Percentiles rank a stretch among this genome's conserved stretches.
phyloP scores from a whole-genome alignment of 2,329 filamentous ascomycete genomes.

The Apiospora arundinis region DNA sequence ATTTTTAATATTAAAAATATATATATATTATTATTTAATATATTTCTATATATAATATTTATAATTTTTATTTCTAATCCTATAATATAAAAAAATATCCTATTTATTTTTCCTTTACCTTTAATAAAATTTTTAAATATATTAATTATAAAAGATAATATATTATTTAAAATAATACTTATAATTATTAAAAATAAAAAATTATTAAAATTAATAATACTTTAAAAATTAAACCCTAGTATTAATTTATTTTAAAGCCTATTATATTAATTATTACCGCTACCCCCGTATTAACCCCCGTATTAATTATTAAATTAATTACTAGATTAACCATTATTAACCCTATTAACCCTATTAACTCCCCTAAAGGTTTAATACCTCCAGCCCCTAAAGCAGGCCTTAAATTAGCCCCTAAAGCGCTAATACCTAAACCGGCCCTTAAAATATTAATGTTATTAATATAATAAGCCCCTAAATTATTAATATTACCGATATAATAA shows the following conservation, averaged over 20 bases:
- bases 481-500: too few relatives aligned
- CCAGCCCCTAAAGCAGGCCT: too few relatives aligned
- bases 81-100: neutral
- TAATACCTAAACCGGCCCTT: too few relatives aligned
- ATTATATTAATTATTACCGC: neutral
- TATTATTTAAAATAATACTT: neutral
- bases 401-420: too few relatives aligned
- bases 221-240: neutral
- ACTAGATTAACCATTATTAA: too few relatives aligned
- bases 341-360: too few relatives aligned
- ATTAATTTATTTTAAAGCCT: too few relatives aligned
- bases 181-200: neutral
- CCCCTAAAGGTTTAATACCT: too few relatives aligned
- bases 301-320: too few relatives aligned
- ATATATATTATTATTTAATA: slow-evolving; percentile 15
- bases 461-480: too few relatives aligned
- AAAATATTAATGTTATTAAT: too few relatives aligned
- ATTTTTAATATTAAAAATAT: slow-evolving; percentile 10
- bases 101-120: neutral
- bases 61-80: neutral
- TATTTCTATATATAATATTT: neutral
- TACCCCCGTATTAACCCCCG: too few relatives aligned
- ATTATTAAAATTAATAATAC: neutral
- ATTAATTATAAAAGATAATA: neutral
- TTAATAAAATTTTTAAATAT: neutral